Base-by-base conservation (phyloP, 108 stramenopile genomes). In the Nitzschia sp. region DNA sequence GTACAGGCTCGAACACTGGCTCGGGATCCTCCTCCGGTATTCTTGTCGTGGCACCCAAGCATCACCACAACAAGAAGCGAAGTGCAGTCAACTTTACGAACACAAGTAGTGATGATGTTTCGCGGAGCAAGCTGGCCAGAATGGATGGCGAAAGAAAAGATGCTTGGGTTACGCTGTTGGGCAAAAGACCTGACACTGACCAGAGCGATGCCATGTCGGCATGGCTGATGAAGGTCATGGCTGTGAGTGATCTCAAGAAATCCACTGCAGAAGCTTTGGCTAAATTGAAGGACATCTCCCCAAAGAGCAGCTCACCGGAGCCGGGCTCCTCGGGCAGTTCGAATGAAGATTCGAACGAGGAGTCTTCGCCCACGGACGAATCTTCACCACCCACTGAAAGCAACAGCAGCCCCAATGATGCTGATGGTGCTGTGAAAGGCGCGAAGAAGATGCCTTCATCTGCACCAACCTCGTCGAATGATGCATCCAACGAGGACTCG, bases 241-340 rank as follows among this genome's bases (percentile, higher is more conserved):
- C 29, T 25, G 59, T 70, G n/a, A 70, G 69, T 53, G 69, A 70
- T 27, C 38, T 25, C 8, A 56, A 75, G 9, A 69, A 48, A 19
- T 64, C 73, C 33, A 45, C 58, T 23, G 50, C 50, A 5, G 13
- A 52, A 52, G 38, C 38, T 9, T 13, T 41, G 6, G 38, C 38
- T 9, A 6, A 41, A 41, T 6, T 41, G 6, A 41, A 9, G 38
- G 13, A 41, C 9, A 13, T 13, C 38, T 6, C 38, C 13, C 38
- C 38, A 9, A 41, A 6, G 13, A 41, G 38, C 38, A 41, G 13
- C 9, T 41, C 38, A 41, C 38, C 38, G 38, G 38, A 41, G 38
- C 38, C 6, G 38, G 38, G 38, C 13, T 41, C 38, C 6, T 41
- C 38, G 6, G 38, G 38, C 13, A 41, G 38, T 13, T 41, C 38